Evolutionary conservation across 306 rosid genomes (phyloP).

Genomic region (Dryas octopetala): DNA sequence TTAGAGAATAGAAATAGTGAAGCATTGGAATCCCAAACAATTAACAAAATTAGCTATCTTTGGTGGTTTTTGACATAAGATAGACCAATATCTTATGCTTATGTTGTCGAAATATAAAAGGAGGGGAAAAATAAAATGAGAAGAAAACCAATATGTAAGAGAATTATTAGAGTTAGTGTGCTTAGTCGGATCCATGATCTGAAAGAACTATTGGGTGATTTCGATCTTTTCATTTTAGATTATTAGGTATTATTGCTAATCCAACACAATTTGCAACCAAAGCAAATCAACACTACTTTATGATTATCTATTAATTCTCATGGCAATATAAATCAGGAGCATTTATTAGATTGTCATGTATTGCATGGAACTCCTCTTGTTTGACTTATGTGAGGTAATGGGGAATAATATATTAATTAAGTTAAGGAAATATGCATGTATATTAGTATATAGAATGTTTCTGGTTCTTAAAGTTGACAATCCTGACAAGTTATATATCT

Average conservation of each 20-base stretch:
- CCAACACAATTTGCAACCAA: conserved; percentile 18
- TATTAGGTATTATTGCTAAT: conserved; percentile 20
- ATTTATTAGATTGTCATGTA: not conserved
- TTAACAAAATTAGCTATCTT: too few relatives aligned
- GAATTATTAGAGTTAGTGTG: conserved; percentile 28
- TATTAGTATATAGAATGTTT: too few relatives aligned
- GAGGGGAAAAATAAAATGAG: conserved; percentile 12
- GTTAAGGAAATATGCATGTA: too few relatives aligned
- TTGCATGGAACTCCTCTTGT: not conserved
- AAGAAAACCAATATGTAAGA: not conserved
- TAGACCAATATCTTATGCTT: not conserved
- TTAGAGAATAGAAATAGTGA: too few relatives aligned
- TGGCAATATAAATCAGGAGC: not conserved
- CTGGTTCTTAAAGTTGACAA: too few relatives aligned
- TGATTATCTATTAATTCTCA: too few relatives aligned
- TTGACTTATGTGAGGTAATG: not conserved
- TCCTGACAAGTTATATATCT: too few relatives aligned
- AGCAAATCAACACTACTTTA: not conserved
- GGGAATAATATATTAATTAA: not conserved
- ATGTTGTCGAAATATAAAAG: conserved; percentile 2
- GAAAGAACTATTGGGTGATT: conserved; percentile 19
- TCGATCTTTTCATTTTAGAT: not conserved
- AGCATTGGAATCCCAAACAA: not conserved
- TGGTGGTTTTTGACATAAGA: too few relatives aligned
- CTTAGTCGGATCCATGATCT: conserved; percentile 31